Evolutionary conservation across 2,329 filamentous ascomycete species (phyloP), one percentile per base, ranked within the genome.

Genomic region (Stachybotrys elegans): DNA sequence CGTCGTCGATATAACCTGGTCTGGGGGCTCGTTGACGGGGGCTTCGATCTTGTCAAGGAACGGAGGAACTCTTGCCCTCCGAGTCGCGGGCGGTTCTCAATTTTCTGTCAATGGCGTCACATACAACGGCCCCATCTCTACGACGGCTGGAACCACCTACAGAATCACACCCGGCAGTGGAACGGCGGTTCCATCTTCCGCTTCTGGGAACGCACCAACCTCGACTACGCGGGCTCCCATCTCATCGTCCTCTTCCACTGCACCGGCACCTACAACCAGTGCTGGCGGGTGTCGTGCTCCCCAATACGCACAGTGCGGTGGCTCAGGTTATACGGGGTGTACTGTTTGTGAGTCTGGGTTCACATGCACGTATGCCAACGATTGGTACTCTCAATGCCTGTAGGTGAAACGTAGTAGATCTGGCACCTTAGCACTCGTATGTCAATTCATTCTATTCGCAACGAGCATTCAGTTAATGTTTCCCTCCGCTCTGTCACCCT

Each of bases 41-140:
- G 57, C 56, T 2, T 53, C 48, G 5, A 42, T 60, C 16, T 54
- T 43, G 11, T 56, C 56, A 2, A 48, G 48, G 8, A 40, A 38
- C 13, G 57, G 54, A 12, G 48, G 49, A 1, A 17, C 44, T n/a
- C 36, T 59, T 34, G 43, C 43, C 5, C 40, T 58, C 4, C 48
- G 55, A 13, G 43, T 57, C 6, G 46, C 32, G 3, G 44, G 44
- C 20, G 56, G 54, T 2, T 27, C 40, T 12, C 22, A 21, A 5
- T 48, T 58, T 40, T 43, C 43, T 5, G 48, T 58, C 5, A 46
- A 57, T 42, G 53, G 51, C 2, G 35, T 34, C 8, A 22, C 31
- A 3, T 57, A 55, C 13, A 43, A 29, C 6, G 51, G 21, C n/a
- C 25, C 25, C 9, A n/a, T 29, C n/a, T 29, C 25, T 8, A 29